Evolutionary conservation across 495 filamentous ascomycete species (phyloP).

Genomic region (Choiromyces venosus): DNA sequence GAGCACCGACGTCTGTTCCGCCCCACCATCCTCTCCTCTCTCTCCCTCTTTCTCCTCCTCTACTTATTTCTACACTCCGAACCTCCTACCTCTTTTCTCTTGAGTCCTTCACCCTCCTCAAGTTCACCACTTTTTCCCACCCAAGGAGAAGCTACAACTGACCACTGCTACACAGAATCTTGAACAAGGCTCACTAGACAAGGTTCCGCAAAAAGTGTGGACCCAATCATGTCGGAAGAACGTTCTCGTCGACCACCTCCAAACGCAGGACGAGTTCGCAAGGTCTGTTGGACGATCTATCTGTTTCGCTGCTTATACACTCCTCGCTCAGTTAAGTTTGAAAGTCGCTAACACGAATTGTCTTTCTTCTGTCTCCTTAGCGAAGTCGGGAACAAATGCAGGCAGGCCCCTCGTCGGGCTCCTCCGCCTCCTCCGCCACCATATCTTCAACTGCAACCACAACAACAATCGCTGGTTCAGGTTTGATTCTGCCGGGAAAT

Average conservation of each 20-base stretch:
- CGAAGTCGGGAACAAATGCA: constrained; percentile 33
- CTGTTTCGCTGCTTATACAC: constrained; percentile 11
- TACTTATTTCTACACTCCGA: constrained; percentile 2
- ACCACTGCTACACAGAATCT: background rate
- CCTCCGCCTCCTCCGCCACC: constrained; percentile 37
- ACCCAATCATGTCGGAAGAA: constrained; percentile 30
- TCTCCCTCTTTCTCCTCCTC: constrained; percentile 5
- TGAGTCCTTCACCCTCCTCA: background rate
- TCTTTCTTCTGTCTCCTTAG: constrained; percentile 16
- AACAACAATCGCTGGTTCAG: constrained; percentile 23
- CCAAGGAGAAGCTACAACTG: background rate
- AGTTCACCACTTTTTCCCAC: background rate
- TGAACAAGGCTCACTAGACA: background rate
- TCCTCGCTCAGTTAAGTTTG: background rate
- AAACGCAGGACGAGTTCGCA: constrained; percentile 20
- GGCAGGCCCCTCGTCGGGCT: constrained; percentile 35
- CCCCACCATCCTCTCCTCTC: constrained; percentile 22
- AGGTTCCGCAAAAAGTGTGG: background rate
- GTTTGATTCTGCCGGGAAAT: constrained; percentile 32
- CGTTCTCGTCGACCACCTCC: constrained; percentile 28
- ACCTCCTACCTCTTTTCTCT: constrained; percentile 5
- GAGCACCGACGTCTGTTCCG: constrained; percentile 27
- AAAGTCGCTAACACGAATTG: constrained; percentile 17
- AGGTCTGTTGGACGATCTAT: constrained; percentile 24
- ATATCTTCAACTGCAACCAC: constrained; percentile 14